phyloP scores from a whole-genome alignment of 2,329 filamentous ascomycete species.

The Didymellaceae sp. region DNA sequence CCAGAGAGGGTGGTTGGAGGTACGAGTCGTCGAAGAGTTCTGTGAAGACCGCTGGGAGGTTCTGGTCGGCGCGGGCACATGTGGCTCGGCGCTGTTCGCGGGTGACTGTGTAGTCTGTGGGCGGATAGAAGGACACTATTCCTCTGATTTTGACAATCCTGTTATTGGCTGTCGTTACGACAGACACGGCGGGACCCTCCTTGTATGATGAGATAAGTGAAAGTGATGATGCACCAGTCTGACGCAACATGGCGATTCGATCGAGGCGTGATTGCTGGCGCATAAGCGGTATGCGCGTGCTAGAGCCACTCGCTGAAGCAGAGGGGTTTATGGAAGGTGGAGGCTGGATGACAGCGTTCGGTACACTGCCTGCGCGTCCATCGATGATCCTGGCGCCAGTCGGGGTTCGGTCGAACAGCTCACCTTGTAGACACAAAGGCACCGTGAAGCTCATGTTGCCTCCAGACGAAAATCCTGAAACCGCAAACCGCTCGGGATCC shows the following conservation, averaged over 20 bases:
- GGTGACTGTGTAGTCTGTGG: slow-evolving; percentile 67
- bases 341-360: slow-evolving; percentile 29
- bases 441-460: slow-evolving; percentile 69
- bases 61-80: slow-evolving; percentile 60
- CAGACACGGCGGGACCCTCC: slow-evolving; percentile 40
- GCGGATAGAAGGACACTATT: slow-evolving; percentile 68
- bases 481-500: slow-evolving; percentile 62
- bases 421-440: slow-evolving; percentile 62
- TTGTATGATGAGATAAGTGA: slow-evolving; percentile 48
- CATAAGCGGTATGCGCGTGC: slow-evolving; percentile 42
- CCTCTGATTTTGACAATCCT: slow-evolving; percentile 58
- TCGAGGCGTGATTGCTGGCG: slow-evolving; percentile 43
- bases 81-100: slow-evolving; percentile 64
- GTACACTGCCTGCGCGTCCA: slow-evolving; percentile 36
- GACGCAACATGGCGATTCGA: slow-evolving; percentile 43
- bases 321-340: slow-evolving; percentile 18
- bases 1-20: slow-evolving; percentile 55
- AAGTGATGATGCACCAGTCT: slow-evolving; percentile 44
- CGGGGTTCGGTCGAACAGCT: slow-evolving; percentile 45
- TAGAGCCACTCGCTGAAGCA: slow-evolving; percentile 42
- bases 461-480: slow-evolving; percentile 69
- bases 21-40: slow-evolving; percentile 61
- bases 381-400: slow-evolving; percentile 39
- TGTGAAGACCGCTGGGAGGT: slow-evolving; percentile 59
- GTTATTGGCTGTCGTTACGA: slow-evolving; percentile 45